Evolutionary conservation across 1,284 basidiomycete species (phyloP).

Genomic region (Trichosporon sp.): DNA sequence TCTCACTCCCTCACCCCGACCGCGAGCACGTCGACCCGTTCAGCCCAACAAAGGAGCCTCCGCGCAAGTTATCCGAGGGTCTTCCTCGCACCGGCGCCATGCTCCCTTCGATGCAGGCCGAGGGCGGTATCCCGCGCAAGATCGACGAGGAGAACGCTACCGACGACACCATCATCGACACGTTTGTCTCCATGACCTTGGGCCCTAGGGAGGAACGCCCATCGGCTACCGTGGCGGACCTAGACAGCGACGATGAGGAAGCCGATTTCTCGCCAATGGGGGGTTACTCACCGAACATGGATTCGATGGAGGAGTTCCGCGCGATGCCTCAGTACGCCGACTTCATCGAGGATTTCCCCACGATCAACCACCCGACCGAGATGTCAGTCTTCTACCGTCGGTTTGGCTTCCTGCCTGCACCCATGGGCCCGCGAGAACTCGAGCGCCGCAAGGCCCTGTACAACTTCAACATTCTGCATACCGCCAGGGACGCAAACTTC

Average conservation of each 20-base stretch:
- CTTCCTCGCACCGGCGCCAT: background rate
- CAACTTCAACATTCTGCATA: slow-evolving; percentile 82
- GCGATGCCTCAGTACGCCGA: background rate
- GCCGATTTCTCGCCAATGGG: background rate
- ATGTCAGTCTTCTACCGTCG: slow-evolving; percentile 56
- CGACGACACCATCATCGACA: background rate
- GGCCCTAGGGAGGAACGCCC: background rate
- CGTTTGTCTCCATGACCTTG: background rate
- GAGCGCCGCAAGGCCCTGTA: slow-evolving; percentile 70
- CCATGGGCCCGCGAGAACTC: slow-evolving; percentile 72
- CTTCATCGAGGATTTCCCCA: background rate
- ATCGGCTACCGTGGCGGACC: background rate
- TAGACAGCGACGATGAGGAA: background rate
- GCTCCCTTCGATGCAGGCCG: background rate
- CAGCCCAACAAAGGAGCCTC: background rate
- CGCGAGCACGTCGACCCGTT: background rate
- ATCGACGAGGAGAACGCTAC: background rate
- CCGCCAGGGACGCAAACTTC: slow-evolving; percentile 79
- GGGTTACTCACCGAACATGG: background rate
- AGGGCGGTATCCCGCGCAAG: background rate
- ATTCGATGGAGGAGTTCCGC: background rate
- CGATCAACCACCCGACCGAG: slow-evolving; percentile 17
- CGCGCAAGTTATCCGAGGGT: background rate
- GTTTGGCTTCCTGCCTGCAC: slow-evolving; percentile 70
- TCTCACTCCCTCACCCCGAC: background rate